These are phyloP conservation scores for Nemania sp. DNA, from an alignment of 2,329 filamentous ascomycete species.

Conservation along the genomic window DNA sequence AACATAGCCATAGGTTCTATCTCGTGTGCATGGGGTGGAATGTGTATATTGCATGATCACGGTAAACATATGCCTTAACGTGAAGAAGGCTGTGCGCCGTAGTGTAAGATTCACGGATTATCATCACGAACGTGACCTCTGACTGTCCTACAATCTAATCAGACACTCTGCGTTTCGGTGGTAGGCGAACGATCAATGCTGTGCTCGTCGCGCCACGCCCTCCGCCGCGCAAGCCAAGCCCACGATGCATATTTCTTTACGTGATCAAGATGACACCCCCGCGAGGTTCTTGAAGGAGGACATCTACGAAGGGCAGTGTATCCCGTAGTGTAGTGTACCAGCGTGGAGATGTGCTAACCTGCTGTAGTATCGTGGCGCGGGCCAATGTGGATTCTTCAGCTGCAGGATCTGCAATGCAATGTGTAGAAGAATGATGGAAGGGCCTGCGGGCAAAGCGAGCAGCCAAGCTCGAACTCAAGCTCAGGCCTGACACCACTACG, in stretches of 20 bases:
- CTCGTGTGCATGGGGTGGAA: not conserved
- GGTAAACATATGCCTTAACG: not conserved
- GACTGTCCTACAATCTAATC: too few species aligned
- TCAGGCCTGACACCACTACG: too few species aligned
- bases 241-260: not conserved
- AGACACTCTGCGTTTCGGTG: not conserved
- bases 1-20: not conserved
- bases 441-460: not conserved
- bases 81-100: not conserved
- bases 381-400: not conserved
- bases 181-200: not conserved
- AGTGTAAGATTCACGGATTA: too few species aligned
- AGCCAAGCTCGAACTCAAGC: not conserved
- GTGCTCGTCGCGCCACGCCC: not conserved
- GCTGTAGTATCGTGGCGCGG: not conserved
- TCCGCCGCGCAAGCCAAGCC: not conserved
- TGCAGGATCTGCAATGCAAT: slow-evolving; percentile 24
- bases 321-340: not conserved
- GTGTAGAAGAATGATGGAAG: slow-evolving; percentile 24
- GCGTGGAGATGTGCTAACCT: slow-evolving; percentile 1
- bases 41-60: not conserved
- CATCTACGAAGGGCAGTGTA: too few species aligned
- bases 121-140: too few species aligned
- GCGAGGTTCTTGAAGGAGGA: too few species aligned
- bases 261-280: not conserved